Evolutionary conservation across 2,329 filamentous ascomycete genomes (phyloP).

Genomic region (Colletotrichum coccodes): DNA sequence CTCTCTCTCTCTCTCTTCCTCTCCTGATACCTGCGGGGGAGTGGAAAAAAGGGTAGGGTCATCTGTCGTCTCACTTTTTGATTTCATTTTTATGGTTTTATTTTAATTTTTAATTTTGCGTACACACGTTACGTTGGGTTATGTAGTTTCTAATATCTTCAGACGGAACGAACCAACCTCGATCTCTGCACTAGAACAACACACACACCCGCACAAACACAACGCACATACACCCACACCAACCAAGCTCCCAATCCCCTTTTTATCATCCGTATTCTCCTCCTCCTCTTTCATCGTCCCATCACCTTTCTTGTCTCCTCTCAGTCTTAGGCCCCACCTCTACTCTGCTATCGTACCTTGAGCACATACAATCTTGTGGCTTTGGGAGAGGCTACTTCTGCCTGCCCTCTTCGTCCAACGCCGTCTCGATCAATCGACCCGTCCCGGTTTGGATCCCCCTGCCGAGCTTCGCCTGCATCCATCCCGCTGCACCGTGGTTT

Average conservation of each 20-base stretch:
- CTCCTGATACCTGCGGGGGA: neutral
- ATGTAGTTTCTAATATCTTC: conserved; percentile 12
- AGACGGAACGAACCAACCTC: conserved; percentile 19
- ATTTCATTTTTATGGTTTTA: neutral
- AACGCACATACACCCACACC: neutral
- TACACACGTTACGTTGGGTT: conserved; percentile 17
- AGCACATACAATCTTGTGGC: neutral
- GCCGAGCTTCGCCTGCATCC: conserved; percentile 28
- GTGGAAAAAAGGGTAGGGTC: neutral
- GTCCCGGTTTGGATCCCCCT: conserved; percentile 8
- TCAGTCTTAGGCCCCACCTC: neutral
- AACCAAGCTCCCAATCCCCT: neutral
- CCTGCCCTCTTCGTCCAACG: neutral
- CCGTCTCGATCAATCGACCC: conserved; percentile 13
- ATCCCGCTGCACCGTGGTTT: conserved; percentile 24
- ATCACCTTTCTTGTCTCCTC: neutral
- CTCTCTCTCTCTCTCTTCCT: neutral
- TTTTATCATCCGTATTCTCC: neutral
- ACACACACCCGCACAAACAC: neutral
- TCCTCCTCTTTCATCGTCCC: neutral
- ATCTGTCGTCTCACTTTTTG: conserved; percentile 16
- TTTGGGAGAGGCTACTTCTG: neutral
- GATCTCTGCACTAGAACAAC: conserved; percentile 19
- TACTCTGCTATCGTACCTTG: neutral
- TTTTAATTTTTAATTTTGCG: neutral